Percentiles rank a stretch among this genome's conserved stretches.
Conservation (phyloP, 2,329 filamentous ascomycete genomes). For the Colletotrichum shisoi region DNA sequence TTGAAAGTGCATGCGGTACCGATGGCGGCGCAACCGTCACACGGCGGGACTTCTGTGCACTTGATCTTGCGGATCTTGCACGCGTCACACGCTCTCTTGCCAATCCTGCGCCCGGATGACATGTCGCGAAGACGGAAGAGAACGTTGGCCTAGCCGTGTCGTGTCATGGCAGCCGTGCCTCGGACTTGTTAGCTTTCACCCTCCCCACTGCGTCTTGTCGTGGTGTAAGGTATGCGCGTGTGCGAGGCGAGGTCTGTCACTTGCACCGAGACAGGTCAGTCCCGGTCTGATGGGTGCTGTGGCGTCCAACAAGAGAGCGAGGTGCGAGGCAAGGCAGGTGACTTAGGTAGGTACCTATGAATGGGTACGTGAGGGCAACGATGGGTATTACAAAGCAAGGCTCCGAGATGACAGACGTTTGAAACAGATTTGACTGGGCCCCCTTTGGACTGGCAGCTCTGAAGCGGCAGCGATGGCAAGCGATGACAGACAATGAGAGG, state of each 20-base stretch:
- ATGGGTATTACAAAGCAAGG: constrained; percentile 30
- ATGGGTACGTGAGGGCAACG: neutral
- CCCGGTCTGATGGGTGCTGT: neutral
- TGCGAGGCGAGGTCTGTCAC: constrained; percentile 9
- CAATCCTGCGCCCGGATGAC: constrained; percentile 45
- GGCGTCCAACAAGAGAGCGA: neutral
- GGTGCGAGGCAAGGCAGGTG: neutral
- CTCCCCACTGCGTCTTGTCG: neutral
- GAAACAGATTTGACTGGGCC: constrained; percentile 2
- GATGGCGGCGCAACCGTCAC: constrained; percentile 54
- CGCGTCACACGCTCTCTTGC: constrained; percentile 58
- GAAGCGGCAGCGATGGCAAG: constrained; percentile 5
- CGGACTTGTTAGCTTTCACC: neutral
- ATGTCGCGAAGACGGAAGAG: constrained; percentile 37
- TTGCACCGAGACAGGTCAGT: constrained; percentile 15
- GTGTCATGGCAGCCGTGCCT: constrained; percentile 32
- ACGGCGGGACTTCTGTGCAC: constrained; percentile 58
- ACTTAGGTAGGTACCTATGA: too few species aligned
- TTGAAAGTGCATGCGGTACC: constrained; percentile 61
- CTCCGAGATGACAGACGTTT: neutral
- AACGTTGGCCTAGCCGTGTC: constrained; percentile 23
- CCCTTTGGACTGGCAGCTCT: neutral
- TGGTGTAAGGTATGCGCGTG: neutral
- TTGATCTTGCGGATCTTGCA: constrained; percentile 63
- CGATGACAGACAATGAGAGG: neutral